These are phyloP conservation scores for Nicotiana paniculata DNA, from an alignment of 257 asterid species.

Conservation along the genomic window DNA sequence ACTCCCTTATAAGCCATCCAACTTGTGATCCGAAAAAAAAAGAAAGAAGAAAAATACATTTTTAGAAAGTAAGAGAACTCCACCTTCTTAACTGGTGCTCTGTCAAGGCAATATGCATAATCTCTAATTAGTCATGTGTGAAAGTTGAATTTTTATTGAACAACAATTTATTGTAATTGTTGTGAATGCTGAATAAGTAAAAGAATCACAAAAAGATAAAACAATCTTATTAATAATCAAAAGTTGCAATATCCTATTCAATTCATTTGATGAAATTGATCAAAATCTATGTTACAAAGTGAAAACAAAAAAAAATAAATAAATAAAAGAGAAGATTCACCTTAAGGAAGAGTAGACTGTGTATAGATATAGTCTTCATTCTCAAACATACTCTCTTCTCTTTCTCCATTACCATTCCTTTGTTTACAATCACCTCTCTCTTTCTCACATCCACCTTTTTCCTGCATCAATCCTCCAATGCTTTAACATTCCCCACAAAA, in stretches of 20 bases:
- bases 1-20: too few relatives aligned
- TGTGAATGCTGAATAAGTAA: not conserved
- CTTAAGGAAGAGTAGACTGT: constrained; percentile 30
- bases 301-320: not conserved
- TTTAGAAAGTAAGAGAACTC: too few relatives aligned
- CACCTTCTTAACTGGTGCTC: too few relatives aligned
- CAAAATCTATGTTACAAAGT: constrained; percentile 1
- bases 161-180: not conserved
- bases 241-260: not conserved
- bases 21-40: too few relatives aligned
- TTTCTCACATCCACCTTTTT: constrained; percentile 12
- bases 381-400: constrained; percentile 25
- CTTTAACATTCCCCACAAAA: not conserved
- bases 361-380: constrained; percentile 43
- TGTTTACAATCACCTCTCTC: constrained; percentile 20
- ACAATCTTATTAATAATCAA: not conserved
- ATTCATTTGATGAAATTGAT: not conserved
- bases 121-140: not conserved
- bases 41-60: too few relatives aligned
- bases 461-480: constrained; percentile 19
- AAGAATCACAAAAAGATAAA: not conserved
- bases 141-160: not conserved
- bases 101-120: too few relatives aligned
- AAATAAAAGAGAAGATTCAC: not conserved
- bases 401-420: not conserved